Conservation (phyloP, 768 basidiomycete species). For the Serpula lacrymans region DNA sequence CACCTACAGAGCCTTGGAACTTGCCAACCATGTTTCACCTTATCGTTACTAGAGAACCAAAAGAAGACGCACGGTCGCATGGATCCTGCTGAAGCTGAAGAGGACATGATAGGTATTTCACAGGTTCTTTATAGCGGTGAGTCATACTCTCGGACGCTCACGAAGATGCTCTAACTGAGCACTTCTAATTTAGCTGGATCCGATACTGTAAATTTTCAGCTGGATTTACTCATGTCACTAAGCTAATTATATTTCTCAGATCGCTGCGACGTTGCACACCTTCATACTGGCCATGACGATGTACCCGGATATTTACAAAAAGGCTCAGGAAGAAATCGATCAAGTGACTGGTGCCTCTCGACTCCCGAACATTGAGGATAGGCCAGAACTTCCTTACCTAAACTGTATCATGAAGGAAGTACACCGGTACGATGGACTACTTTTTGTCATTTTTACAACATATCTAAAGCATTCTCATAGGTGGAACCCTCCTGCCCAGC, state of each 20-base stretch:
- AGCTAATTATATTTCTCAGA: constrained; percentile 32
- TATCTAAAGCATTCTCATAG: too few species aligned
- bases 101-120: too few species aligned
- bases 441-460: too few species aligned
- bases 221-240: neutral
- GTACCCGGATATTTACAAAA: constrained; percentile 46
- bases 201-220: constrained; percentile 15
- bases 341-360: constrained; percentile 39
- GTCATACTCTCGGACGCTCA: too few species aligned
- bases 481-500: too few species aligned
- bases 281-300: constrained; percentile 55
- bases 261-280: constrained; percentile 43
- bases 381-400: constrained; percentile 41
- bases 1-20: too few species aligned
- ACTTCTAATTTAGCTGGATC: constrained; percentile 20
- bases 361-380: constrained; percentile 40
- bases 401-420: constrained; percentile 30
- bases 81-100: too few species aligned
- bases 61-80: constrained; percentile 11
- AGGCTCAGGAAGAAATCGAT: constrained; percentile 53
- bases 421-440: too few species aligned
- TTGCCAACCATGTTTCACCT: constrained; percentile 50
- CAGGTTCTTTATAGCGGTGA: too few species aligned
- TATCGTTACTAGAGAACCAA: constrained; percentile 35
- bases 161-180: neutral